Evolutionary conservation across 1,284 basidiomycete species (phyloP).

Genomic region (Cutaneotrichosporon mucoides): DNA sequence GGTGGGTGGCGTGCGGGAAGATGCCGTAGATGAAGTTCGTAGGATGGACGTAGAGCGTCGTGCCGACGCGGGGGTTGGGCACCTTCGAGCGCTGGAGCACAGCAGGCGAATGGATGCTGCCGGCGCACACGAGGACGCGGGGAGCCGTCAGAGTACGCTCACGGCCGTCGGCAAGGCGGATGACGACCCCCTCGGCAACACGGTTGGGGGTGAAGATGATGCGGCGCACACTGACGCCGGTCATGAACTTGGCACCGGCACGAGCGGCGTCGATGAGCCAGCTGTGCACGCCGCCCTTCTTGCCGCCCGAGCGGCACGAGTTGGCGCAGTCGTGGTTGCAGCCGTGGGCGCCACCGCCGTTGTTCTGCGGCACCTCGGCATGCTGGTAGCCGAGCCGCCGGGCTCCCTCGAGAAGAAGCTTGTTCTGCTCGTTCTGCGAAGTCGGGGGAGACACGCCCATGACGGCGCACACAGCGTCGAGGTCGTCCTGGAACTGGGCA

Average conservation of each 20-base stretch:
- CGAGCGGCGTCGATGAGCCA: slow-evolving; percentile 23
- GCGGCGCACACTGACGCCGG: slow-evolving; percentile 37
- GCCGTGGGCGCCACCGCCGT: slow-evolving; percentile 2
- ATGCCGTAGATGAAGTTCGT: slow-evolving; percentile 48
- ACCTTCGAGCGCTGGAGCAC: slow-evolving; percentile 50
- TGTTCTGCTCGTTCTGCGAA: slow-evolving; percentile 25
- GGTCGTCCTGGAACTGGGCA: slow-evolving; percentile 8
- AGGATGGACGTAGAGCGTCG: slow-evolving; percentile 52
- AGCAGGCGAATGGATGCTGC: slow-evolving; percentile 51
- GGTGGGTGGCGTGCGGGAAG: slow-evolving; percentile 48
- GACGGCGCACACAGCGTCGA: slow-evolving; percentile 7
- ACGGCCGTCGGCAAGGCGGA: slow-evolving; percentile 23
- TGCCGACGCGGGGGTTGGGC: slow-evolving; percentile 50
- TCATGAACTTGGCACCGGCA: slow-evolving; percentile 16
- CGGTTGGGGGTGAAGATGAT: slow-evolving; percentile 38
- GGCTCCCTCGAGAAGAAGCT: slow-evolving; percentile 25
- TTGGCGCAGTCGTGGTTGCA: slow-evolving; percentile 19
- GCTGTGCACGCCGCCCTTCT: slow-evolving; percentile 18
- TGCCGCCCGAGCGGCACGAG: slow-evolving; percentile 18
- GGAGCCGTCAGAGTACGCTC: slow-evolving; percentile 39
- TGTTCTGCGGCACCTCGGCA: slow-evolving; percentile 25
- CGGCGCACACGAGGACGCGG: slow-evolving; percentile 47
- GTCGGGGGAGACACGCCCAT: slow-evolving; percentile 14
- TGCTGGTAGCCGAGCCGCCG: slow-evolving; percentile 20
- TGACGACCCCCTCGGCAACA: slow-evolving; percentile 26